Base-by-base conservation (phyloP, 257 asterid species). In the Avicennia marina region DNA sequence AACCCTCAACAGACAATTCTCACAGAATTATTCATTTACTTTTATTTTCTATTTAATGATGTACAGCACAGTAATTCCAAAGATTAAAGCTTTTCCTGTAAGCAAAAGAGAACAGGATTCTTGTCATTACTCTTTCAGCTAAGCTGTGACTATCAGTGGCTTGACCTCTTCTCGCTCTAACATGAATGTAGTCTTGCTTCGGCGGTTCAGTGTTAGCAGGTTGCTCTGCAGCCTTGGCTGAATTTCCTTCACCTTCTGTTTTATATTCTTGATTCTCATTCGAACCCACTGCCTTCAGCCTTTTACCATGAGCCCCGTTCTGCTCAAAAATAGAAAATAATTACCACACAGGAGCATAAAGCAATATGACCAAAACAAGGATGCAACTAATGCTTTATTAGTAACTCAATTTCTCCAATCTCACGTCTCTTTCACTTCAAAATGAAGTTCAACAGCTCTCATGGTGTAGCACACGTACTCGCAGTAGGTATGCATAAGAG, bases 91-190 rank as follows among this genome's bases (percentile, higher is more conserved):
- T 49, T 11, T 24, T 18, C 6, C 21, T 15, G 19, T 27, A 48
- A 29, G 18, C 20, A 6, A 15, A 69, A 54, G 41, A 67, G 20
- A 58, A 21, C 56, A 48, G 39, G 51, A 2, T 10, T 40, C n/a
- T 26, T 32, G 22, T 31, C 18, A 60, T 72, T 36, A 90, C 98
- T 71, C 98, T 77, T 74, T 90, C 98, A 29, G 98, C 96, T 62
- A 90, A 60, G 73, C 96, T 87, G 74, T 87, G 98, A 76, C 98
- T 87, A 75, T 90, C 98, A 10, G 96, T 90, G 15, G 98, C 98
- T 76, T 90, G 96, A 21, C 98, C 98, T 75, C 97, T 78, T 72
- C 95, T 82, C 13, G 95, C 97, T 72, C 97, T 75, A 64, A 90
- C 95, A 68, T 90, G 98, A 74, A 90, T 87, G 69, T 82, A 90